Evolutionary conservation across 495 filamentous ascomycete species (phyloP), one percentile per base, ranked within the genome.

Genomic region (Eremomyces bilateralis): DNA sequence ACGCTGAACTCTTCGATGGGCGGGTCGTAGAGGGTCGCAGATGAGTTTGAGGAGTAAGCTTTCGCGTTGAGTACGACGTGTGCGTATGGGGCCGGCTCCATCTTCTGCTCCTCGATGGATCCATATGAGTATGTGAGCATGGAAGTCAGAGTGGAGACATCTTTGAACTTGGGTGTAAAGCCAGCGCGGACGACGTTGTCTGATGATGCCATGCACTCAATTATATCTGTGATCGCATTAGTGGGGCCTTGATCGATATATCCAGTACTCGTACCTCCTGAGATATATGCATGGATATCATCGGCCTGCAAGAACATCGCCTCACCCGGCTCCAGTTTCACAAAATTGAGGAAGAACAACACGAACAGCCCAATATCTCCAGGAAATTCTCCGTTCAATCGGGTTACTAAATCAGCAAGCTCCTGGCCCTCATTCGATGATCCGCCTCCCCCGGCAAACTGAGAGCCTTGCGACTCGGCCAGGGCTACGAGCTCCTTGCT

Each of bases 101-200:
- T 81, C 62, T 94, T 94, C 52, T 97, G 88, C 58, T 85, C 72
- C 28, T 76, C 72, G 42, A 91, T 91, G 3, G 88, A 85, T 1
- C 85, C 84, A 45, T 88, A 94, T 34, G 65, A 71, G 60, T 97
- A 97, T 0, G 88, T 95, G 36, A 97, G 60, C 78, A 93, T 91
- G 40, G 64, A 60, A 22, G 84, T 78, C n/a, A 97, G 64, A 2
- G 80, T 94, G 31, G 72, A 63, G 30, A 93, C 81, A 45, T 97
- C 88, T 60, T 94, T 92, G 66, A 85, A 95, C 54, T 97, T 97
- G 6, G 88, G 88, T 0, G 88, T 97, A 51, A 97, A 84, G 15
- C 88, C 88, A 1, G 88, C 88, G 21, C 88, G 84, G 15, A 97
- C 84, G 4, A 97, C 88, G 42, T 97, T 97, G 59, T 97, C 88